phyloP scores from a whole-genome alignment of 352 stramenopile species.

The Albugo candida region DNA sequence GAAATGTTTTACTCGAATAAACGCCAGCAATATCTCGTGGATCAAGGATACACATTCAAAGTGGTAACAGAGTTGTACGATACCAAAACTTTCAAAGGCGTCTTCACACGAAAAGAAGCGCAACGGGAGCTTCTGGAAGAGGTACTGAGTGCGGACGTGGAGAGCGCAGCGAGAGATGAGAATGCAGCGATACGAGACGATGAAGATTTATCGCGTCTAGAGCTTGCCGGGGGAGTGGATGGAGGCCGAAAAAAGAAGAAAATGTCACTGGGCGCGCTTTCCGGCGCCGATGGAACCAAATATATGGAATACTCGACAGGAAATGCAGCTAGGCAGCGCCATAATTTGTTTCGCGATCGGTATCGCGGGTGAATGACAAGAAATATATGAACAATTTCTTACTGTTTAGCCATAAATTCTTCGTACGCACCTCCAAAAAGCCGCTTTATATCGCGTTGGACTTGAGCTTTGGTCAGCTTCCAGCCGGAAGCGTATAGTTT shows the following conservation, averaged over 20 bases:
- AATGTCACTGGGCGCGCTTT: constrained; percentile 43
- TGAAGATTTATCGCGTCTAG: constrained; percentile 56
- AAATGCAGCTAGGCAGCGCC: constrained; percentile 61
- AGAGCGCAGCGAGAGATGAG: constrained; percentile 63
- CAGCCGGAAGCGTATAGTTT: constrained; percentile 75
- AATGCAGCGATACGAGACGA: constrained; percentile 68
- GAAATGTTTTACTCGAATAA: constrained; percentile 99
- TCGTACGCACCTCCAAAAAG: constrained; percentile 83
- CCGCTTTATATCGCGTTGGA: constrained; percentile 64
- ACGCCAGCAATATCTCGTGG: constrained; percentile 97
- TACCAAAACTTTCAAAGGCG: constrained; percentile 46
- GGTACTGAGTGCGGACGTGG: constrained; percentile 59
- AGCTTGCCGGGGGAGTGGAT: constrained; percentile 12
- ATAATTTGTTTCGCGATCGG: constrained; percentile 73
- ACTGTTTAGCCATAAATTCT: constrained; percentile 79
- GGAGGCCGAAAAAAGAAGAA: constrained; percentile 61
- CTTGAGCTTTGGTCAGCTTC: constrained; percentile 60
- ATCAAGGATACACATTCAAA: constrained; percentile 99
- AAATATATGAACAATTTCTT: constrained; percentile 4
- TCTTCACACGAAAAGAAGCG: constrained; percentile 64
- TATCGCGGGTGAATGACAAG: constrained; percentile 24
- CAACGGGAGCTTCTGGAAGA: constrained; percentile 59
- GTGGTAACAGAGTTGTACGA: constrained; percentile 92
- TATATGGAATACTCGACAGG: constrained; percentile 79
- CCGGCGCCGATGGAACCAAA: constrained; percentile 51